Evolutionary conservation across 2,329 filamentous ascomycete genomes (phyloP), one percentile per base, ranked within the genome.

Genomic region (Epichloe brachyelytri): DNA sequence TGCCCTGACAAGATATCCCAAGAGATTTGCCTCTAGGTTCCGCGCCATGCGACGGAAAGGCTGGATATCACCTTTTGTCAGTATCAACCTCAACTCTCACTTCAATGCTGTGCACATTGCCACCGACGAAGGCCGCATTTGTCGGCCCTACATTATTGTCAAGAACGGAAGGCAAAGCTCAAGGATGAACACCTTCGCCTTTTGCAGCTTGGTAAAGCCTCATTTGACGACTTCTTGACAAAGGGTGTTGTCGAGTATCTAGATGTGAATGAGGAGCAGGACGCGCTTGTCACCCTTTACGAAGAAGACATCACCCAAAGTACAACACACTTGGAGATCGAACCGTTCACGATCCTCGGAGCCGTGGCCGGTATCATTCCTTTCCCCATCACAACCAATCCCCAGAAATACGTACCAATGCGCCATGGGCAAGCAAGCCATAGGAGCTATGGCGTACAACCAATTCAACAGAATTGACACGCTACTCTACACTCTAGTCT

Each of bases 381-480:
- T 4, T 97, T 63, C 93, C 93, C 8, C 93, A 98, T 66, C 93
- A 98, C 74, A 98, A 98, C 68, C 93, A 98, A 67, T 98, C 94
- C 15, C 93, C 10, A 80, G 93, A 76, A 98, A 98, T 65, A 98
- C 93, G 0, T 98, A 98, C 63, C 91, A 97, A 75, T 96, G 91
- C 71, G 93, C 93, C 70, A 98, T 98, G 93, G 93, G 93, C 79
- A 98, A 98, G 72, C 93, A 98, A 85, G 93, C 93, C 39, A 97
- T 98, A 65, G 93, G 93, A 36, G 90, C 91, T 36, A 97, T 98
- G 64, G 93, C 91, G 15, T 95, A 95, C 64, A 98, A 98, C 64
- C 93, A 98, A 67, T 95, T 96, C 71, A 87, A 91, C 61, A 84
- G 93, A 51, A 96, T 98, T 65, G 93, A 98, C 63, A 97, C 91